These are phyloP conservation scores for Irpex sp. DNA, from an alignment of 1,284 basidiomycete genomes.

Conservation along the genomic window DNA sequence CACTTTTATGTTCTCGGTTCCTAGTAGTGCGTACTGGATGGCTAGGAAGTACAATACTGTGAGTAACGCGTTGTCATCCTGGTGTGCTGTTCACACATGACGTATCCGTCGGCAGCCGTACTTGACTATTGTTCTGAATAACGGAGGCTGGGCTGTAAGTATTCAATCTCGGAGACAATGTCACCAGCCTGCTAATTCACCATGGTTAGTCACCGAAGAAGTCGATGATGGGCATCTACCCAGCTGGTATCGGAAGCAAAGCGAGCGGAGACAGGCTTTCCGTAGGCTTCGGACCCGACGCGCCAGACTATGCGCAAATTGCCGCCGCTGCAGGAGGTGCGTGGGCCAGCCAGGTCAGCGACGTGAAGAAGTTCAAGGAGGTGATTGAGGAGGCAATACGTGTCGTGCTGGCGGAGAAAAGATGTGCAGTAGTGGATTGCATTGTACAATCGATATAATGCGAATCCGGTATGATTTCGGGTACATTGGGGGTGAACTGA, in stretches of 20 bases:
- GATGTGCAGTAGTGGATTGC: constrained; percentile 63
- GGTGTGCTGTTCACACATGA: not conserved
- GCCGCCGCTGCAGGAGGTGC: constrained; percentile 65
- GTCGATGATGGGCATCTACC: constrained; percentile 65
- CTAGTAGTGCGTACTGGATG: constrained; percentile 67
- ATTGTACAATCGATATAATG: constrained; percentile 36
- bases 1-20: constrained; percentile 62
- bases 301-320: constrained; percentile 58
- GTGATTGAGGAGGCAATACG: constrained; percentile 47
- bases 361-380: constrained; percentile 33
- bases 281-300: constrained; percentile 62
- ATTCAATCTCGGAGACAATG: not conserved
- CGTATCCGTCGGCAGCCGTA: constrained; percentile 46
- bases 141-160: constrained; percentile 63
- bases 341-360: constrained; percentile 49
- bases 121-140: constrained; percentile 67
- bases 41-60: constrained; percentile 64
- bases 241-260: constrained; percentile 48
- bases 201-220: constrained; percentile 49
- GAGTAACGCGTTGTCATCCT: constrained; percentile 18
- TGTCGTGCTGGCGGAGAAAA: constrained; percentile 51
- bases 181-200: not conserved
- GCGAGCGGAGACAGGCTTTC: constrained; percentile 47
- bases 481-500: not conserved
- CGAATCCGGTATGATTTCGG: not conserved